These are phyloP conservation scores for Emericellopsis terricola DNA, from an alignment of 495 filamentous ascomycete species.

Conservation along the genomic window DNA sequence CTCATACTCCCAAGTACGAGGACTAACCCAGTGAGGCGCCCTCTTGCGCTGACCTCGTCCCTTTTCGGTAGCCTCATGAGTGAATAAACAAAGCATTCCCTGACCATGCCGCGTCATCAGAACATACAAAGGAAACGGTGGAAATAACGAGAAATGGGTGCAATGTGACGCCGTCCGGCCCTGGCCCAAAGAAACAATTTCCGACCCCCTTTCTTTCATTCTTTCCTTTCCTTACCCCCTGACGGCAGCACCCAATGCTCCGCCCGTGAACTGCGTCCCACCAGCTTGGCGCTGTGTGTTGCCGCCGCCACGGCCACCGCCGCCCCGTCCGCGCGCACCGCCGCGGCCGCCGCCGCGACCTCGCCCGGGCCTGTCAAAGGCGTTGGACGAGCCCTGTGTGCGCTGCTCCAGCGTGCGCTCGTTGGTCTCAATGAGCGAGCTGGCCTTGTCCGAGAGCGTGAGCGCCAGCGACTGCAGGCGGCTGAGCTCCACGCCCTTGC, in stretches of 20 bases:
- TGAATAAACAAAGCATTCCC: too few relatives aligned
- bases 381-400: constrained; percentile 87
- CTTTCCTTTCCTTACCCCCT: too few relatives aligned
- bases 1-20: too few relatives aligned
- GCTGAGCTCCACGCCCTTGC: constrained; percentile 96
- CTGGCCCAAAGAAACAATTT: too few relatives aligned
- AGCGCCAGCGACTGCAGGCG: constrained; percentile 89
- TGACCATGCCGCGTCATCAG: too few relatives aligned
- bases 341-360: constrained; percentile 57
- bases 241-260: constrained; percentile 36
- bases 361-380: constrained; percentile 74
- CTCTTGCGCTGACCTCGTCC: too few relatives aligned
- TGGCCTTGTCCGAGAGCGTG: constrained; percentile 89
- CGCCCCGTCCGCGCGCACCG: constrained; percentile 50
- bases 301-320: constrained; percentile 29
- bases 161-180: too few relatives aligned
- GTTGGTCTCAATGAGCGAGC: constrained; percentile 86
- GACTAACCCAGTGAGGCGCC: too few relatives aligned
- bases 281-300: constrained; percentile 35
- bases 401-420: constrained; percentile 92
- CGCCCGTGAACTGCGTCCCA: constrained; percentile 39
- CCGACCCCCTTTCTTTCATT: too few relatives aligned
- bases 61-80: too few relatives aligned
- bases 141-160: too few relatives aligned
- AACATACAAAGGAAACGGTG: too few relatives aligned